These are phyloP conservation scores for Termitomyces sp. DNA, from an alignment of 768 basidiomycete genomes.

Conservation along the genomic window DNA sequence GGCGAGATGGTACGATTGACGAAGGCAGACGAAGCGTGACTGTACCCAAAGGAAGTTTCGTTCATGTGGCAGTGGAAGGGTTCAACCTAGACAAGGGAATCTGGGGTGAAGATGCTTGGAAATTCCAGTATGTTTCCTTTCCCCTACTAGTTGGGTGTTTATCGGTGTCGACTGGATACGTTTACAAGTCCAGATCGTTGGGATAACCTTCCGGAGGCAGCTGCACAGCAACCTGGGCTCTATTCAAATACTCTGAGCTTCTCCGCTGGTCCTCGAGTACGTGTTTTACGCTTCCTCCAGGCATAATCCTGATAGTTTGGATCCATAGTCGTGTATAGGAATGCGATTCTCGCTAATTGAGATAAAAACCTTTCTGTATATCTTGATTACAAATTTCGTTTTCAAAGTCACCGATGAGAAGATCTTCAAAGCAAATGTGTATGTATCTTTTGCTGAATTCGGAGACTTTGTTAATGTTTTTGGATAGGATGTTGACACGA, in stretches of 20 bases:
- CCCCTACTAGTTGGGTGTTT: background rate
- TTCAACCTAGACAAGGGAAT: slow-evolving; percentile 75
- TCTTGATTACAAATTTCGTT: slow-evolving; percentile 63
- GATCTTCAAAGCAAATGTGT: slow-evolving; percentile 63
- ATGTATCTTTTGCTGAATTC: slow-evolving; percentile 21
- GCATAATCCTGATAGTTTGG: background rate
- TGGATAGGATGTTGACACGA: slow-evolving; percentile 55
- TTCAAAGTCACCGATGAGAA: slow-evolving; percentile 53
- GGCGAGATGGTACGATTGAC: slow-evolving; percentile 41
- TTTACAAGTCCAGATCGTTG: slow-evolving; percentile 71
- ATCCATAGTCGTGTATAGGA: slow-evolving; percentile 72
- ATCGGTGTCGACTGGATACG: background rate
- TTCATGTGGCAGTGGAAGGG: slow-evolving; percentile 77
- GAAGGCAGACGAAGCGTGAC: slow-evolving; percentile 38
- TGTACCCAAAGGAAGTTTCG: slow-evolving; percentile 65
- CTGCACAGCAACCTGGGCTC: slow-evolving; percentile 61
- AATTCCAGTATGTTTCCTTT: slow-evolving; percentile 57
- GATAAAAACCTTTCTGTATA: slow-evolving; percentile 73
- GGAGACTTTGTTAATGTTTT: background rate
- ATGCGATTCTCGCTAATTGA: slow-evolving; percentile 82
- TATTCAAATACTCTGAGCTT: slow-evolving; percentile 72
- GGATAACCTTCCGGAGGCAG: slow-evolving; percentile 73
- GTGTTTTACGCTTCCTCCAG: slow-evolving; percentile 23
- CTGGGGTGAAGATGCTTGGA: slow-evolving; percentile 82
- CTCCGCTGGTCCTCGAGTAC: slow-evolving; percentile 76